Evolutionary conservation across 176 grass and related monocot genomes (phyloP), one percentile per base, ranked within the genome.

Genomic region (Oropetium thomaeum): DNA sequence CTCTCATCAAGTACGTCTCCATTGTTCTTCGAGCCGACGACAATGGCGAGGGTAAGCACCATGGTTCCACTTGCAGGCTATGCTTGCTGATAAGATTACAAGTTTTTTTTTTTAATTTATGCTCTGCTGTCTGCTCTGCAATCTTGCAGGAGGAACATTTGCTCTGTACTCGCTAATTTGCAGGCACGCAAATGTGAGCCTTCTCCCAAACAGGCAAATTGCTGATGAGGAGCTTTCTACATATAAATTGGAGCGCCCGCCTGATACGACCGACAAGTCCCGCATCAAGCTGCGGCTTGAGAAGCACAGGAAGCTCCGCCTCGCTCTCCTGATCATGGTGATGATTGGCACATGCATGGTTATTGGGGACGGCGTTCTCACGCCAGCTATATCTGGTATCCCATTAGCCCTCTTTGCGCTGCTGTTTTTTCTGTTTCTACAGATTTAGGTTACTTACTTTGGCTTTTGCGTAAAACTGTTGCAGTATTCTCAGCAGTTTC

Each of bases 311-410:
- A 93, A 92, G 65, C 70, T 94, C 58, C 95, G 91, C 15, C 80
- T 80, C 41, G 86, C 86, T 39, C 79, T 98, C 27, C 73, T 98
- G 58, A 44, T 98, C 54, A 88, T 98, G 75, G 95, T 98, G 19
- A 89, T 98, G 84, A 85, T 98, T 27, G 95, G 95, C 39, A 98
- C 95, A 30, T 98, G 95, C 79, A 98, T 98, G 95, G 95, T 98
- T 26, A 98, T 98, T 62, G 95, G 95, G 52, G 95, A 98, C n/a
- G 95, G 95, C 14, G 90, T 98, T 69, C 91, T 98, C 79, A 98
- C 95, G 66, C 95, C 95, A 25, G 95, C 91, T 59, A 98, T 98
- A 67, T 93, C 95, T 26, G 91, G 95, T 94, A 83, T 62, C 19
- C 37, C 22, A 57, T 27, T 54, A 19, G 17, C 59, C 51, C 67